These are phyloP conservation scores for Malus hybrid DNA, from an alignment of 331 rosid species.

Conservation along the genomic window DNA sequence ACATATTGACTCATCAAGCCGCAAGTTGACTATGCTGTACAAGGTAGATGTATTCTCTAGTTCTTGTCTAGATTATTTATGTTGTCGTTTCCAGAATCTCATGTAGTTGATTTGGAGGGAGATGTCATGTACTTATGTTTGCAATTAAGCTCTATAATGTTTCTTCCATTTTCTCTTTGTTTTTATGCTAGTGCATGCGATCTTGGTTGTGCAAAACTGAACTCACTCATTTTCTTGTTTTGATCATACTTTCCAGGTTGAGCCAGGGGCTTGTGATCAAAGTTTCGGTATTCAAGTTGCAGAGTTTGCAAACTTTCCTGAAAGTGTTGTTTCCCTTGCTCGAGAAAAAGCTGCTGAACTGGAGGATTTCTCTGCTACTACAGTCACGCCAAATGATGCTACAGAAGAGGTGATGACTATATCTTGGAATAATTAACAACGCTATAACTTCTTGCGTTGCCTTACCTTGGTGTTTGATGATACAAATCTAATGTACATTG, in stretches of 20 bases:
- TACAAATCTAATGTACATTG: background rate
- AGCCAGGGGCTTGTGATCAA: slow-evolving; percentile 98
- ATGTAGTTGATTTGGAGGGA: background rate
- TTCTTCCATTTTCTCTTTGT: background rate
- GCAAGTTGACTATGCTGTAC: slow-evolving; percentile 89
- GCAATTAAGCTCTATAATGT: background rate
- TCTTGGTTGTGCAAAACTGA: slow-evolving; percentile 4
- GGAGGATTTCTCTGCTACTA: slow-evolving; percentile 80
- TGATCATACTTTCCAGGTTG: slow-evolving; percentile 55
- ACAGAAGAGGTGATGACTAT: slow-evolving; percentile 41
- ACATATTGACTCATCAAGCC: slow-evolving; percentile 81
- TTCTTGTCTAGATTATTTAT: slow-evolving; percentile 1
- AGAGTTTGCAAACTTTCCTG: slow-evolving; percentile 95
- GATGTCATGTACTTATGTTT: background rate
- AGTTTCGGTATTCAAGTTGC: slow-evolving; percentile 98
- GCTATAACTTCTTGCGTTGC: slow-evolving; percentile 3
- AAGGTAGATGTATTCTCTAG: slow-evolving; percentile 46
- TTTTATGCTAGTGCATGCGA: background rate
- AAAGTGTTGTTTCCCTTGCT: slow-evolving; percentile 78
- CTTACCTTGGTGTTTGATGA: background rate
- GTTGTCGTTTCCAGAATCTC: background rate
- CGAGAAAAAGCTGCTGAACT: slow-evolving; percentile 94
- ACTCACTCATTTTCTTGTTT: slow-evolving; percentile 4
- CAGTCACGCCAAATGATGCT: slow-evolving; percentile 30
- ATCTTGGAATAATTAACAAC: background rate